Evolutionary conservation across 2,329 filamentous ascomycete genomes (phyloP).

Genomic region (Lojkania enalia): DNA sequence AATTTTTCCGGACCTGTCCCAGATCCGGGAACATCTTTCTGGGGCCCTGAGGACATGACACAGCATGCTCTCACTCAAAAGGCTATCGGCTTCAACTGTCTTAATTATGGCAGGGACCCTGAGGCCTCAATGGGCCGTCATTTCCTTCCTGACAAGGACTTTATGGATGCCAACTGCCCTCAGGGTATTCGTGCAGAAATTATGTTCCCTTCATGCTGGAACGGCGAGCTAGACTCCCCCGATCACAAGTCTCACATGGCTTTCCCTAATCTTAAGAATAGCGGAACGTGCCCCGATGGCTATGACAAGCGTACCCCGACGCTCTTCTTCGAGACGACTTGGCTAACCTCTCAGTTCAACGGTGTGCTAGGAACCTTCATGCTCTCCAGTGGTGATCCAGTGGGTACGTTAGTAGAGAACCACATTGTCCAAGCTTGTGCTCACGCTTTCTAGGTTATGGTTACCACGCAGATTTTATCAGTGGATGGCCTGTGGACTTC

Average conservation of each 20-base stretch:
- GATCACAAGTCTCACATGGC: conserved; percentile 68
- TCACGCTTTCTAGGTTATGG: conserved; percentile 61
- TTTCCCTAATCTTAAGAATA: conserved; percentile 59
- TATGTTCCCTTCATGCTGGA: conserved; percentile 77
- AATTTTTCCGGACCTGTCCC: conserved; percentile 61
- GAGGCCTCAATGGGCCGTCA: conserved; percentile 82
- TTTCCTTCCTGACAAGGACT: conserved; percentile 76
- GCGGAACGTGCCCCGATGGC: conserved; percentile 58
- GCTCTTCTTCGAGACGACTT: conserved; percentile 64
- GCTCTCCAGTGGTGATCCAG: conserved; percentile 71
- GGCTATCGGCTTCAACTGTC: conserved; percentile 90
- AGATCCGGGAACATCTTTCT: conserved; percentile 69
- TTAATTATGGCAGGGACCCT: conserved; percentile 71
- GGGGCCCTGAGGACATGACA: conserved; percentile 65
- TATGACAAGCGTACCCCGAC: conserved; percentile 61
- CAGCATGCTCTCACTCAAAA: conserved; percentile 76
- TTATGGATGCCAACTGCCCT: conserved; percentile 77
- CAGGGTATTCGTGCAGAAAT: conserved; percentile 75
- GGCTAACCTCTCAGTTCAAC: conserved; percentile 56
- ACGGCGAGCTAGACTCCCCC: conserved; percentile 62
- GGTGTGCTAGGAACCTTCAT: conserved; percentile 62
- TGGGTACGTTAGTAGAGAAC: conserved; percentile 59
- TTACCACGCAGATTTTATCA: conserved; percentile 71
- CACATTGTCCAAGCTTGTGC: conserved; percentile 1
- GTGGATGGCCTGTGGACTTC: conserved; percentile 69